These are phyloP conservation scores for Kwoniella heveanensis DNA, from an alignment of 768 basidiomycete species.

Conservation along the genomic window DNA sequence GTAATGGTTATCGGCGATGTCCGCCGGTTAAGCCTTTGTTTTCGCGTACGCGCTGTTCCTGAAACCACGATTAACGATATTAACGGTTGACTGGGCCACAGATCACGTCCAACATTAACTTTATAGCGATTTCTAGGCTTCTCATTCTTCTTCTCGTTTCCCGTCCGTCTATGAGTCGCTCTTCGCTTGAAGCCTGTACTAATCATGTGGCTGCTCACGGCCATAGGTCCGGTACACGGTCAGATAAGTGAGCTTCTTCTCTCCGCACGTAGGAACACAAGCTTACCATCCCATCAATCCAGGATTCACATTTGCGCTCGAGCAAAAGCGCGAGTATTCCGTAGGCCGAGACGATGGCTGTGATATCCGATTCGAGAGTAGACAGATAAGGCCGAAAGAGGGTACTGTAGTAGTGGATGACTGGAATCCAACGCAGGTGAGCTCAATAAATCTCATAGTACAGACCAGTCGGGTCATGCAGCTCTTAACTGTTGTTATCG, in stretches of 20 bases:
- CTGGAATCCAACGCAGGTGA: slow-evolving; percentile 44
- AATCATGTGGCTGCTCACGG: slow-evolving; percentile 41
- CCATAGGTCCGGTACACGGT: slow-evolving; percentile 41
- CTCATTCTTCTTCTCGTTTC: too few relatives aligned
- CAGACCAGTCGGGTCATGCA: too few relatives aligned
- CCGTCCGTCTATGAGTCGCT: too few relatives aligned
- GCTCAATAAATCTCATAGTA: too few relatives aligned
- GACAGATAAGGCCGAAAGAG: slow-evolving; percentile 31
- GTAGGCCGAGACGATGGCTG: slow-evolving; percentile 38
- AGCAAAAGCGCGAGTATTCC: slow-evolving; percentile 37
- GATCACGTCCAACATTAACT: too few relatives aligned
- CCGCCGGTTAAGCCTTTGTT: neutral
- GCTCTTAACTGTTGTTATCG: too few relatives aligned
- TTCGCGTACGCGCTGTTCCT: neutral
- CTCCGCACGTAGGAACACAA: neutral
- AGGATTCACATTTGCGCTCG: slow-evolving; percentile 48
- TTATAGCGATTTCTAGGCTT: too few relatives aligned
- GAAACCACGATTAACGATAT: neutral
- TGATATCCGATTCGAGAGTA: slow-evolving; percentile 36
- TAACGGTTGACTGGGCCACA: neutral
- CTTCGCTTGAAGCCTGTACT: too few relatives aligned
- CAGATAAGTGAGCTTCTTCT: slow-evolving; percentile 24
- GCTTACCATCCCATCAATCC: neutral
- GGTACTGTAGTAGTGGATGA: slow-evolving; percentile 37
- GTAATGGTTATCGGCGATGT: neutral